These are phyloP conservation scores for Gardenia jasminoides DNA, from an alignment of 257 asterid genomes.

Conservation along the genomic window DNA sequence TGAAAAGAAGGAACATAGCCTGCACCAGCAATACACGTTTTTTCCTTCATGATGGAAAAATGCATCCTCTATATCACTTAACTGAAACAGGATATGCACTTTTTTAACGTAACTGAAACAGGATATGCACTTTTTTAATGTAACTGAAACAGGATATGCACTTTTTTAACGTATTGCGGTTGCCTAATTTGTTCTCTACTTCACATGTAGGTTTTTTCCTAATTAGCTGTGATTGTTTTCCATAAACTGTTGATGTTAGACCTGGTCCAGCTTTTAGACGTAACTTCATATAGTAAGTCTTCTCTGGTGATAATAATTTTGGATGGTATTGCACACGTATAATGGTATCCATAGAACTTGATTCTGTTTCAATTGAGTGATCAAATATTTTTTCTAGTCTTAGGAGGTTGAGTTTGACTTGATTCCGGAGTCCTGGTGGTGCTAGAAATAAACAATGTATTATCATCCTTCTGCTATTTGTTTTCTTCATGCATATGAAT, in stretches of 20 bases:
- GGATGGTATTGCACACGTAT: neutral
- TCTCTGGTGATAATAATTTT: neutral
- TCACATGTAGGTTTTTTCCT: neutral
- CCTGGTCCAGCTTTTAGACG: neutral
- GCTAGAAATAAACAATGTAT: neutral
- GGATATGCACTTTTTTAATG: neutral
- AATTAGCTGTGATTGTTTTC: neutral
- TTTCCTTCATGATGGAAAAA: neutral
- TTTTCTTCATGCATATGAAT: neutral
- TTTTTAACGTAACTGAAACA: neutral
- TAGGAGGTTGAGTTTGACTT: neutral
- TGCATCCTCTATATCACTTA: neutral
- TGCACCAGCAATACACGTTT: neutral
- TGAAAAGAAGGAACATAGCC: neutral
- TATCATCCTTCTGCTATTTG: neutral
- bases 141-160: neutral
- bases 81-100: neutral
- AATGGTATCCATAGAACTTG: neutral
- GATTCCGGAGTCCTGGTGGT: neutral
- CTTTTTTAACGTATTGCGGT: neutral
- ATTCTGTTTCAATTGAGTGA: neutral
- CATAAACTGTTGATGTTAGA: neutral
- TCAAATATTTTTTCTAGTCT: neutral
- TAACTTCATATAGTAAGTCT: neutral
- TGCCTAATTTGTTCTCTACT: neutral